A percentile compares a stretch with the other conserved stretches of the same genome.
These are phyloP conservation scores for Madurella fahalii DNA, from an alignment of 2,329 filamentous ascomycete genomes.

Conservation along the genomic window DNA sequence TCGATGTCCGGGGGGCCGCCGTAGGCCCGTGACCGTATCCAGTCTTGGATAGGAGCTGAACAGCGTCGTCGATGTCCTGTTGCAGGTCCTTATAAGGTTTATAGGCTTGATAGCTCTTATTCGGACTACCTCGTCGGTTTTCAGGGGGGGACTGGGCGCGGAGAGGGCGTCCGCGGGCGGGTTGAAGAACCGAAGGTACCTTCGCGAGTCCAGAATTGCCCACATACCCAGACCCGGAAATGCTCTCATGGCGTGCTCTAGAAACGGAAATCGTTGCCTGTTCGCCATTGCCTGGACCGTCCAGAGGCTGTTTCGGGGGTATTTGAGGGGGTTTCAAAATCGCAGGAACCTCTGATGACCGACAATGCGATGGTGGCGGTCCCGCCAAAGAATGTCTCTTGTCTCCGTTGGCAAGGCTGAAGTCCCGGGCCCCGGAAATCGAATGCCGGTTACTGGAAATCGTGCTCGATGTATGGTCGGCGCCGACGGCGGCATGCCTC, in stretches of 20 bases:
- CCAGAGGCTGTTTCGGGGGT: slow-evolving; percentile 20
- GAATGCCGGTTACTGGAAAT: slow-evolving; percentile 10
- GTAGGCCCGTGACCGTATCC: slow-evolving; percentile 5
- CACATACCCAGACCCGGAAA: not conserved
- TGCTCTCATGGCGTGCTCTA: slow-evolving; percentile 6
- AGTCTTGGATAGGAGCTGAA: slow-evolving; percentile 14
- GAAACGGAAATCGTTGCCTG: not conserved
- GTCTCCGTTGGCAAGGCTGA: slow-evolving; percentile 4
- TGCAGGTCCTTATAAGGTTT: slow-evolving; percentile 18
- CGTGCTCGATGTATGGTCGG: slow-evolving; percentile 1
- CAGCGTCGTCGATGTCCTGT: slow-evolving; percentile 19
- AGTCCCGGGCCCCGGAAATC: slow-evolving; percentile 9
- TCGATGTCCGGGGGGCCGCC: not conserved
- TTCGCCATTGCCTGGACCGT: not conserved
- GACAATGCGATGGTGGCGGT: slow-evolving; percentile 14
- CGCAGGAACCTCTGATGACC: slow-evolving; percentile 23
- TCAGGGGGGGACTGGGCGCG: slow-evolving; percentile 12
- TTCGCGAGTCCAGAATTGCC: slow-evolving; percentile 16
- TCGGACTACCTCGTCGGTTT: slow-evolving; percentile 11
- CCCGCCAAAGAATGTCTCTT: slow-evolving; percentile 24
- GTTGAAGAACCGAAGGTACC: slow-evolving; percentile 30
- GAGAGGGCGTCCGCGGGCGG: slow-evolving; percentile 26
- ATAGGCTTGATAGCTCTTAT: slow-evolving; percentile 16
- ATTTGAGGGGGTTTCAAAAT: slow-evolving; percentile 25
- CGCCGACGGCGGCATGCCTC: slow-evolving; percentile 1